phyloP scores from a whole-genome alignment of 2,329 filamentous ascomycete genomes.

The Botryotinia globosa region DNA sequence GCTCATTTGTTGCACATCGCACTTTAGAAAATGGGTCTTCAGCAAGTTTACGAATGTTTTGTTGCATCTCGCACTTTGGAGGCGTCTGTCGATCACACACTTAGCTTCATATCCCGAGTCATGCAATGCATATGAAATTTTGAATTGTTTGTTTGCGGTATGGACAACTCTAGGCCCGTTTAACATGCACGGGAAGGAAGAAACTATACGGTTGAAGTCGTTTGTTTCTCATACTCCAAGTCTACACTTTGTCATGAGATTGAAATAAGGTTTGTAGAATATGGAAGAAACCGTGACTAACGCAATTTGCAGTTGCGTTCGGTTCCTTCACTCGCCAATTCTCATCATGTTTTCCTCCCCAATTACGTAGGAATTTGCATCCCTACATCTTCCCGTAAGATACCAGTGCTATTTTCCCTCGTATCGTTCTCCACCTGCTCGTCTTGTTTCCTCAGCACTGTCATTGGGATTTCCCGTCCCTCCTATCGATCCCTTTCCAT shows the following conservation, averaged over 20 bases:
- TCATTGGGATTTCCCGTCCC: not conserved
- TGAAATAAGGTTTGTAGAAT: constrained; percentile 4
- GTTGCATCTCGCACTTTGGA: constrained; percentile 4
- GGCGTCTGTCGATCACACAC: not conserved
- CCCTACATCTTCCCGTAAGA: not conserved
- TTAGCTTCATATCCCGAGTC: not conserved
- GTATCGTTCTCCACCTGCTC: not conserved
- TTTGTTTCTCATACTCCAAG: not conserved
- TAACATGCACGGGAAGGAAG: not conserved
- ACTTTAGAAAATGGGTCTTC: not conserved
- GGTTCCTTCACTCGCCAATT: not conserved
- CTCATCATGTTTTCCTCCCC: not conserved
- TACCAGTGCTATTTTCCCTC: not conserved
- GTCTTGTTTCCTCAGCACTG: not conserved
- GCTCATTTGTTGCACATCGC: not conserved
- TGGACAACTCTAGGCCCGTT: not conserved
- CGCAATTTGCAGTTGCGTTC: not conserved
- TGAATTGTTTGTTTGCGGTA: not conserved
- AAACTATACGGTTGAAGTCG: not conserved
- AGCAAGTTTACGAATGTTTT: not conserved
- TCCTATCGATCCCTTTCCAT: not conserved
- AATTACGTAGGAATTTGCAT: not conserved
- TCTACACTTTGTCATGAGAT: not conserved
- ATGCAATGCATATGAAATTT: not conserved
- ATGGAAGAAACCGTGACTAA: not conserved